phyloP scores from a whole-genome alignment of 169 alveolate species.

The Plasmodium cynomolgi region DNA sequence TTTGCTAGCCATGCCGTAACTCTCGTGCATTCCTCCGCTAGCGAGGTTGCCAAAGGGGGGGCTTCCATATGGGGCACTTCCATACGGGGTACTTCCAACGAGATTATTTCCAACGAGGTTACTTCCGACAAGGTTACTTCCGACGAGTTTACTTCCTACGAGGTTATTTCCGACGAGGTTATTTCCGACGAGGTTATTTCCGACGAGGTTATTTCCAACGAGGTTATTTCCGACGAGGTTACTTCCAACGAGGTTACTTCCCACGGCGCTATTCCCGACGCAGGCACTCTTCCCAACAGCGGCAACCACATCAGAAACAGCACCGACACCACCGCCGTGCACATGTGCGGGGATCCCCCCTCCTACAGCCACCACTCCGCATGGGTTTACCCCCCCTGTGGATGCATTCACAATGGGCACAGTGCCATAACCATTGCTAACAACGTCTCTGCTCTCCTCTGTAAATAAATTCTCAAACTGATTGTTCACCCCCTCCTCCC shows the following conservation, averaged over 20 bases:
- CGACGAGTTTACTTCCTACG: not conserved
- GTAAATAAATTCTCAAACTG: not conserved
- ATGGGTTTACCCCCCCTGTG: not conserved
- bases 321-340: not conserved
- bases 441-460: not conserved
- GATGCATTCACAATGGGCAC: not conserved
- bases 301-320: not conserved
- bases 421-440: not conserved
- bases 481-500: slow-evolving; percentile 9
- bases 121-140: not conserved
- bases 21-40: not conserved
- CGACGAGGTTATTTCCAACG: not conserved
- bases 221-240: not conserved
- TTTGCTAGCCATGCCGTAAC: not conserved
- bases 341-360: not conserved
- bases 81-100: not conserved
- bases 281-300: not conserved
- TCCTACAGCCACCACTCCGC: not conserved
- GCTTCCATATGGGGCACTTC: not conserved
- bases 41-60: not conserved
- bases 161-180: not conserved
- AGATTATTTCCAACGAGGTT: too few relatives aligned
- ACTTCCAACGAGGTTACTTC: not conserved
- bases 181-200: not conserved
- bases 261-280: not conserved